A percentile compares a stretch with the other conserved stretches of the same genome.
Evolutionary conservation across 2,329 filamentous ascomycete genomes (phyloP).

Genomic region (Ceratocystis cubensis): DNA sequence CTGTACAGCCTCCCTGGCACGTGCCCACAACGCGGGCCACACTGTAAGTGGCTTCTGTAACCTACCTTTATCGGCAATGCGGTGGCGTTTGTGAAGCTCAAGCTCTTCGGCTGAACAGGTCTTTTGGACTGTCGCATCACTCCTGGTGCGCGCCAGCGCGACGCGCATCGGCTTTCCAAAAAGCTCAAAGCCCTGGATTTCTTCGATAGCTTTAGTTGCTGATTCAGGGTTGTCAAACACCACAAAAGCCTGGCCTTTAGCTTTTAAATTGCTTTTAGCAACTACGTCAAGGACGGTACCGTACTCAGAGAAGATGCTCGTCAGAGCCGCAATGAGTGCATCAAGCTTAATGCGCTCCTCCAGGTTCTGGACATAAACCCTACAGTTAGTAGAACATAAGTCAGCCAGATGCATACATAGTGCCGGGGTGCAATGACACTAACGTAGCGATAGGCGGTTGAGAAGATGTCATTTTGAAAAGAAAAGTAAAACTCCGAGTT

Average conservation of each 20-base stretch:
- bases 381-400: conserved; percentile 27
- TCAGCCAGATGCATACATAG: conserved; percentile 34
- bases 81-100: conserved; percentile 71
- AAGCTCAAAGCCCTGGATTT: conserved; percentile 82
- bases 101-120: conserved; percentile 68
- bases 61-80: conserved; percentile 80
- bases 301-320: conserved; percentile 75
- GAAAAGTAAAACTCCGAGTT: neutral
- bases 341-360: conserved; percentile 84
- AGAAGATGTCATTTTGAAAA: conserved; percentile 31
- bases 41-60: conserved; percentile 6
- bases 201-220: conserved; percentile 71
- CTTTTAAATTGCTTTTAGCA: conserved; percentile 78
- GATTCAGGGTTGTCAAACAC: conserved; percentile 74
- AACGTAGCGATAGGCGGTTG: conserved; percentile 49
- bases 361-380: conserved; percentile 67
- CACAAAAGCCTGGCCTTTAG: conserved; percentile 90
- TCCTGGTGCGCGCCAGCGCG: conserved; percentile 67
- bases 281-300: conserved; percentile 74
- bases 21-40: neutral
- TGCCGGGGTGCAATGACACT: conserved; percentile 64
- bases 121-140: conserved; percentile 72
- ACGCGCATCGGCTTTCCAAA: conserved; percentile 85
- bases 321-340: conserved; percentile 58
- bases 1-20: neutral